Evolutionary conservation across 176 grass and related monocot genomes (phyloP).

Genomic region (Zoysia pacifica): DNA sequence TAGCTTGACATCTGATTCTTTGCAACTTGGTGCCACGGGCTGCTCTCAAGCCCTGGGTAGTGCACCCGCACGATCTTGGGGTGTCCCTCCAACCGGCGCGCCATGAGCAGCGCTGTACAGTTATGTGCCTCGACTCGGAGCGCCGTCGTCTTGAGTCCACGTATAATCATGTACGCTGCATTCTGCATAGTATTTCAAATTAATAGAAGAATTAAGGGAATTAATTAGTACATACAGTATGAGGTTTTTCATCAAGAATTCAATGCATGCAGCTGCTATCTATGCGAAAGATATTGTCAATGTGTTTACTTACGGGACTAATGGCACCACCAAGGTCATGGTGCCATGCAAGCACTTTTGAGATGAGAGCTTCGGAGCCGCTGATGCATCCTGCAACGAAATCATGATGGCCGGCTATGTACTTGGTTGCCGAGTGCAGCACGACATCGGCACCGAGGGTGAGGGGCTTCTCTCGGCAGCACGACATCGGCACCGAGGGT

Average conservation of each 20-base stretch:
- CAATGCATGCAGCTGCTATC: no score
- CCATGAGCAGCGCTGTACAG: no score
- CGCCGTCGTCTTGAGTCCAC: constrained; percentile 60
- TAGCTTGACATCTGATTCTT: constrained; percentile 48
- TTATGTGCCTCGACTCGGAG: constrained; percentile 55
- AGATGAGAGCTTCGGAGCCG: constrained; percentile 54
- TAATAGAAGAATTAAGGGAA: background rate
- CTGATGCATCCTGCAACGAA: constrained; percentile 81
- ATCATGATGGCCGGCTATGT: constrained; percentile 69
- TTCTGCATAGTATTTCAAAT: constrained; percentile 33
- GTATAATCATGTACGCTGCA: constrained; percentile 60
- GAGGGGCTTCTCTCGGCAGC: no score
- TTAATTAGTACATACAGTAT: background rate
- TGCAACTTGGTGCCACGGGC: constrained; percentile 51
- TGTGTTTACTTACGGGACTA: constrained; percentile 56
- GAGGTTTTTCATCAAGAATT: no score
- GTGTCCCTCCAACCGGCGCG: no score
- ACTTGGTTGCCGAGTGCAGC: constrained; percentile 69
- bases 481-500: no score
- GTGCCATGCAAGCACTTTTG: constrained; percentile 60
- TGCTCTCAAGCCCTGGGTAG: constrained; percentile 61
- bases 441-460: constrained; percentile 59
- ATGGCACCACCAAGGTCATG: constrained; percentile 77
- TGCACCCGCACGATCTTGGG: no score
- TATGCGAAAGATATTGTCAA: fast-evolving